phyloP scores from a whole-genome alignment of 2,329 filamentous ascomycete genomes.

The Calycina marina region DNA sequence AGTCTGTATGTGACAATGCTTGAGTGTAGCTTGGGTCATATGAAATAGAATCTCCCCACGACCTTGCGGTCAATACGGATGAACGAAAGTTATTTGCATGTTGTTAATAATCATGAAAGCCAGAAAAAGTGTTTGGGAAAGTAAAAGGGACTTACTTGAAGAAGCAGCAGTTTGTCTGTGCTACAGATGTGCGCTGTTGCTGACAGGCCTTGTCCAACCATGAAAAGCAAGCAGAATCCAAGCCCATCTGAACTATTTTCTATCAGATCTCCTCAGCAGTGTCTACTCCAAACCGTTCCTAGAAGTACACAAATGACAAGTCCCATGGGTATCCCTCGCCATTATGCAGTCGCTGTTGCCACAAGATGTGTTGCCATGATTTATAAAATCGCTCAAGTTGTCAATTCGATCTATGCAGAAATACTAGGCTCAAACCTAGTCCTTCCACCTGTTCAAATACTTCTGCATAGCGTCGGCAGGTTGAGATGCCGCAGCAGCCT shows the following conservation, averaged over 20 bases:
- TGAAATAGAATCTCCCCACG: not conserved
- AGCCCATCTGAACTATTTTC: not conserved
- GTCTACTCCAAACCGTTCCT: not conserved
- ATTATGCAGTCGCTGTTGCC: not conserved
- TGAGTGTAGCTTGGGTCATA: not conserved
- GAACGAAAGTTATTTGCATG: not conserved
- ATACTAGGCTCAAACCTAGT: slow-evolving; percentile 14
- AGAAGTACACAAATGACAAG: not conserved
- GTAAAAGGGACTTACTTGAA: not conserved
- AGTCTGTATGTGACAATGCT: not conserved
- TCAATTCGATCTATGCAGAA: not conserved
- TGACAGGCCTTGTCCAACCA: not conserved
- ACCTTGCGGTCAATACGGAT: not conserved
- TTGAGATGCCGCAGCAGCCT: slow-evolving; percentile 19
- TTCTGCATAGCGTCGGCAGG: slow-evolving; percentile 24
- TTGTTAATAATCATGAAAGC: not conserved
- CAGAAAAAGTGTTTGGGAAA: not conserved
- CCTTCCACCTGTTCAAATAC: slow-evolving; percentile 26
- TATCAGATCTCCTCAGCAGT: not conserved
- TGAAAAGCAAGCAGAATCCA: not conserved
- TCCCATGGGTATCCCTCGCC: not conserved
- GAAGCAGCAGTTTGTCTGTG: not conserved
- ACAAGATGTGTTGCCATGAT: not conserved
- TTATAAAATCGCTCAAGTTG: not conserved
- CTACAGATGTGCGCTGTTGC: no score